These are phyloP conservation scores for Apophysomyces elegans DNA, from an alignment of 371 early-diverging fungal species.

Conservation along the genomic window DNA sequence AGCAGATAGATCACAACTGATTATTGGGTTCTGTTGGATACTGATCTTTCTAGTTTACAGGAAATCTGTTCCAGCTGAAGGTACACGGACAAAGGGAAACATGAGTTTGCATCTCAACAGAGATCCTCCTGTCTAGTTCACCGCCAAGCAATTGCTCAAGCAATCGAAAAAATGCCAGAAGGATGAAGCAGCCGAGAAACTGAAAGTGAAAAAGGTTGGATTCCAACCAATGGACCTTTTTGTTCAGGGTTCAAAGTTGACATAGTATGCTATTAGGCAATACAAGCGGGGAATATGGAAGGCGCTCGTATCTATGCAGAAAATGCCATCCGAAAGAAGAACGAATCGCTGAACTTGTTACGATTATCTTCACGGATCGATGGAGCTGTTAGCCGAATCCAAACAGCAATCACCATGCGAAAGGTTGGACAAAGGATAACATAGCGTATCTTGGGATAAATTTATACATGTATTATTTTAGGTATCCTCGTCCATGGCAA, in stretches of 20 bases:
- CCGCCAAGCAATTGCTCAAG: conserved; percentile 79
- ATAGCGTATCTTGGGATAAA: neutral
- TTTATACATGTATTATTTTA: conserved; percentile 8
- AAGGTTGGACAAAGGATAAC: conserved; percentile 37
- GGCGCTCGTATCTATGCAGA: conserved; percentile 86
- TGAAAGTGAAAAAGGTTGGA: conserved; percentile 79
- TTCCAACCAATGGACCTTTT: neutral
- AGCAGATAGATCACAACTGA: too few relatives aligned
- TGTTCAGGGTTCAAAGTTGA: neutral
- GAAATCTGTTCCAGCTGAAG: conserved; percentile 66
- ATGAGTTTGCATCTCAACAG: neutral
- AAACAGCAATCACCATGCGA: conserved; percentile 89
- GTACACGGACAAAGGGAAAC: conserved; percentile 26
- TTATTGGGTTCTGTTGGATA: neutral
- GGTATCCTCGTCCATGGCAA: conserved; percentile 79
- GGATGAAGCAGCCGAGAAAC: conserved; percentile 74
- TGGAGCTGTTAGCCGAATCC: conserved; percentile 80
- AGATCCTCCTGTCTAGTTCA: conserved; percentile 58
- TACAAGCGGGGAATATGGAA: conserved; percentile 83
- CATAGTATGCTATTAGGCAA: conserved; percentile 56
- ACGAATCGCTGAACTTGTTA: conserved; percentile 79
- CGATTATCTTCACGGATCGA: conserved; percentile 82
- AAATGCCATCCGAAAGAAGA: conserved; percentile 92
- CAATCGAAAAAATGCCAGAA: conserved; percentile 76
- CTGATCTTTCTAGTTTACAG: conserved; percentile 25